Conservation (phyloP, 2,329 filamentous ascomycete species). For the Nannizziopsis barbatae region DNA sequence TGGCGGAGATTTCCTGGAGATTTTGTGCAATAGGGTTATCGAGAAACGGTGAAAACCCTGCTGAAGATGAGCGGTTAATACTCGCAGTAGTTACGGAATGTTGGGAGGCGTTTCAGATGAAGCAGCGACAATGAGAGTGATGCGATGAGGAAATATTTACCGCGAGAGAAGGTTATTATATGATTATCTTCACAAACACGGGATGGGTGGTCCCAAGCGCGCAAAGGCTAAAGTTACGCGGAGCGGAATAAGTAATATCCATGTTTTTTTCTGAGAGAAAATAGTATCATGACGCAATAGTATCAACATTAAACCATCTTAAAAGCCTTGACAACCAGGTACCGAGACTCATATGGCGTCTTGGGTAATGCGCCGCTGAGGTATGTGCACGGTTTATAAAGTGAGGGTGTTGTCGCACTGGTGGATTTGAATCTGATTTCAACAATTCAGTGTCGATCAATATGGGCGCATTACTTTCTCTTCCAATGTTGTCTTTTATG, state of each 20-base stretch:
- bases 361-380: no score
- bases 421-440: no score
- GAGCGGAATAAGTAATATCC: background rate
- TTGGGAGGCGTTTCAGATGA: conserved; percentile 14
- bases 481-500: conserved; percentile 61
- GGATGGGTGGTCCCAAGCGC: no score
- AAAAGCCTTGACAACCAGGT: background rate
- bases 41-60: conserved; percentile 11
- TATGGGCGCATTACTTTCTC: conserved; percentile 57
- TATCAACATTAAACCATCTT: background rate
- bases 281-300: background rate
- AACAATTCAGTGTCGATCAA: conserved; percentile 12
- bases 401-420: background rate
- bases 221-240: no score
- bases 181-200: no score
- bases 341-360: no score
- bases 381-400: background rate
- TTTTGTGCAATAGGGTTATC: conserved; percentile 13
- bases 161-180: no score
- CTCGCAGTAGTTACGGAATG: conserved; percentile 12
- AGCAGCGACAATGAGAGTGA: background rate
- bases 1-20: conserved; percentile 16
- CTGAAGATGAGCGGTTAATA: conserved; percentile 10
- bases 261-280: no score
- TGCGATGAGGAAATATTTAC: background rate